A percentile compares a stretch with the other conserved stretches of the same genome.
Conservation (phyloP, 768 basidiomycete genomes). For the Termitomyces sp. region DNA sequence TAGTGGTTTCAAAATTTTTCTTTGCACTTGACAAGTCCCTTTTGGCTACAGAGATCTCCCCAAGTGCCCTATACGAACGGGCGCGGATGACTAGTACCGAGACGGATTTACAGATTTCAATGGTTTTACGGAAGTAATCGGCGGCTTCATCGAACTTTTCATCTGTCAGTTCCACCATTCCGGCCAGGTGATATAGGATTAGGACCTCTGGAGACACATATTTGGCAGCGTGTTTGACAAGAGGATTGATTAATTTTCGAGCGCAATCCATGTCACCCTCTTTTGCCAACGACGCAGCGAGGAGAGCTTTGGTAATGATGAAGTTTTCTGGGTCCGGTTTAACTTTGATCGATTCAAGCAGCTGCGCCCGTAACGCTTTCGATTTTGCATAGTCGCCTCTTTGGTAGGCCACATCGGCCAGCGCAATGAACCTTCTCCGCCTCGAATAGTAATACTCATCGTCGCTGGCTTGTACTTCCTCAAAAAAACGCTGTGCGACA, state of each 20-base stretch:
- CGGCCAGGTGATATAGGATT: neutral
- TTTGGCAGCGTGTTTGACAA: neutral
- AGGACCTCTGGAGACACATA: neutral
- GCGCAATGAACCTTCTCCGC: neutral
- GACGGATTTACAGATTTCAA: neutral
- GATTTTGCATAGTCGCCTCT: neutral
- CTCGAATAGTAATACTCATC: neutral
- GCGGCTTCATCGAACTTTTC: neutral
- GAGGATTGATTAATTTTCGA: neutral
- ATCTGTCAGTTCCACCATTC: conserved; percentile 1
- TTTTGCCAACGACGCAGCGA: neutral
- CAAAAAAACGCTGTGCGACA: neutral
- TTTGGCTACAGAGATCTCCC: conserved; percentile 2
- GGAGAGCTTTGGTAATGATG: neutral
- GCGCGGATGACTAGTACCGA: neutral
- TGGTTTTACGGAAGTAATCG: neutral
- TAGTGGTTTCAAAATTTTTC: neutral
- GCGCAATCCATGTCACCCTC: neutral
- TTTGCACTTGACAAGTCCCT: neutral
- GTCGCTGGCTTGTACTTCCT: neutral
- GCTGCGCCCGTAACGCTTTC: neutral
- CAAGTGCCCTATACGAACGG: conserved; percentile 1
- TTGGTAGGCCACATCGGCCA: neutral
- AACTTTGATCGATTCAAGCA: neutral
- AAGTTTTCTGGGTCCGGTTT: too few species aligned